Evolutionary conservation across 1,284 basidiomycete species (phyloP).

Genomic region (Malassezia dermatis): DNA sequence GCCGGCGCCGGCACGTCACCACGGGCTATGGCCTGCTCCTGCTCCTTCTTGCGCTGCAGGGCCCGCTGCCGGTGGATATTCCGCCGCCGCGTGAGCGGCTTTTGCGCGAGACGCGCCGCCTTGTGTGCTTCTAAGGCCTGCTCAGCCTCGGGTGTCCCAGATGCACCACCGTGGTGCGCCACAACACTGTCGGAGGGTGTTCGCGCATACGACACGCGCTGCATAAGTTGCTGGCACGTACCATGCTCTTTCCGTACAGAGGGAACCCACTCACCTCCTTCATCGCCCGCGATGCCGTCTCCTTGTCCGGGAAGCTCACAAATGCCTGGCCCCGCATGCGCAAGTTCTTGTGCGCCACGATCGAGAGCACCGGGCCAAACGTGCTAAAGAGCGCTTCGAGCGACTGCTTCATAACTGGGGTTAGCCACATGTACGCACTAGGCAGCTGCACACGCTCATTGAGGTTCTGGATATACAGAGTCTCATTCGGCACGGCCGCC

Average conservation of each 20-base stretch:
- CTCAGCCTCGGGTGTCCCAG: constrained; percentile 15
- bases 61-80: constrained; percentile 26
- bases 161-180: constrained; percentile 14
- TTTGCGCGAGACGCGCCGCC: constrained; percentile 23
- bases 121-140: constrained; percentile 55
- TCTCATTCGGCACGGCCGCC: constrained; percentile 53
- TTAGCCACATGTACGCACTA: constrained; percentile 6
- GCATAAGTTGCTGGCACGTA: constrained; percentile 16
- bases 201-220: constrained; percentile 89
- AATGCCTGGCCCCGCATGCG: constrained; percentile 98
- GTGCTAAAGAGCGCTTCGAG: constrained; percentile 79
- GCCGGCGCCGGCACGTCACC: neutral
- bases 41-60: constrained; percentile 22
- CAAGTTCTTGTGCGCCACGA: constrained; percentile 81
- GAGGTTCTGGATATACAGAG: constrained; percentile 90
- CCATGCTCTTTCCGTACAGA: constrained; percentile 84
- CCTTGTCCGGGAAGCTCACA: constrained; percentile 72
- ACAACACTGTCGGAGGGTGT: constrained; percentile 82
- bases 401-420: constrained; percentile 71
- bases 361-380: constrained; percentile 81
- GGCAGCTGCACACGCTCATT: constrained; percentile 85
- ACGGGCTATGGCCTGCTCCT: neutral
- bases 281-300: constrained; percentile 73
- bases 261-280: constrained; percentile 89
- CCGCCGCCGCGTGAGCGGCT: constrained; percentile 26